phyloP scores from a whole-genome alignment of 768 basidiomycete species.

The Ramaria sp. region DNA sequence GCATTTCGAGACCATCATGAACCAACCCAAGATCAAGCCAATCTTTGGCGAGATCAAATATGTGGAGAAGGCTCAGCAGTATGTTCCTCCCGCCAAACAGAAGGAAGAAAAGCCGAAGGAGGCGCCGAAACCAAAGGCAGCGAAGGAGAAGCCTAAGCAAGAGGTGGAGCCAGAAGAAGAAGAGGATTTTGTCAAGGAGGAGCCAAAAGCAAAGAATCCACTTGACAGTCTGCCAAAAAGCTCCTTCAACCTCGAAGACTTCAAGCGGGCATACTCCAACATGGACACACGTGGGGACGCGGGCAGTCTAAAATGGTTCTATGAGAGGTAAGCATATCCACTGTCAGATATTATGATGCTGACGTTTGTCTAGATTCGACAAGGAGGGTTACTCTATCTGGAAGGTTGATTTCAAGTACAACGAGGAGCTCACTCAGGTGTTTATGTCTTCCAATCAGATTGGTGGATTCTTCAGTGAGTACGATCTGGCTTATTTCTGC shows the following conservation, averaged over 20 bases:
- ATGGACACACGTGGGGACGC: constrained; percentile 81
- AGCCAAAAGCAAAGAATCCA: constrained; percentile 92
- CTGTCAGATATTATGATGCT: not conserved
- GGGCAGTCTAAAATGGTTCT: constrained; percentile 92
- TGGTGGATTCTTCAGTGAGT: constrained; percentile 71
- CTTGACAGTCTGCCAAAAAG: constrained; percentile 87
- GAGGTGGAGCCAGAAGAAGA: constrained; percentile 51
- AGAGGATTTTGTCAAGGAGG: constrained; percentile 56
- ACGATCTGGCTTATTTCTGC: not conserved
- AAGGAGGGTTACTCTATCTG: constrained; percentile 81
- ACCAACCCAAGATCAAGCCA: constrained; percentile 67
- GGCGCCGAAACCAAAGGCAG: constrained; percentile 36
- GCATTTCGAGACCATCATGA: constrained; percentile 75
- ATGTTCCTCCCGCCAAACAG: constrained; percentile 61
- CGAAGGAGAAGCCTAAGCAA: constrained; percentile 34
- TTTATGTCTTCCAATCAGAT: constrained; percentile 97
- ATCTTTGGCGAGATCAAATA: constrained; percentile 52
- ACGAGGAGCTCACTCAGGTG: constrained; percentile 77
- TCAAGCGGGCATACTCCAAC: constrained; percentile 98
- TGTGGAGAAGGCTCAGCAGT: constrained; percentile 61
- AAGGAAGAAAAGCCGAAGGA: constrained; percentile 35
- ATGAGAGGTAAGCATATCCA: constrained; percentile 59
- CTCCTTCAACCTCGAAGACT: constrained; percentile 83
- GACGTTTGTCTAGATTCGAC: constrained; percentile 55
- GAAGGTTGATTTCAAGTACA: constrained; percentile 96